Conservation (phyloP, 768 basidiomycete genomes). For the Baorangia bicolor region DNA sequence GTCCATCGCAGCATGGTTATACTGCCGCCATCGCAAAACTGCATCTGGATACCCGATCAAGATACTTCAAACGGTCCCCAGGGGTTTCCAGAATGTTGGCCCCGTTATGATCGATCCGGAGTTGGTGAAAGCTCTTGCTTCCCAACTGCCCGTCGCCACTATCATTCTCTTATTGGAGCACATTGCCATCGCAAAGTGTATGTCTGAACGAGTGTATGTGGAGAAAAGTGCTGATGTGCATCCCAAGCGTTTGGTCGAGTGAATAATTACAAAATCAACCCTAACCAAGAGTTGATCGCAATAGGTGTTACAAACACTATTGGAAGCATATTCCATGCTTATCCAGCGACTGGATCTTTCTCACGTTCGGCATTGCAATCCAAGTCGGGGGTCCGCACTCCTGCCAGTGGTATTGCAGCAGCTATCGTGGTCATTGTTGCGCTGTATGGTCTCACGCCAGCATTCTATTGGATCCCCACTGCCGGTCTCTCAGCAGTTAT, state of each 20-base stretch:
- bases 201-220: conserved; percentile 21
- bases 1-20: conserved; percentile 85
- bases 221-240: conserved; percentile 8
- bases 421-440: conserved; percentile 90
- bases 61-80: conserved; percentile 79
- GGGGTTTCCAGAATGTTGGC: conserved; percentile 69
- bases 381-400: conserved; percentile 97
- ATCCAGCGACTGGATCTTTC: conserved; percentile 98
- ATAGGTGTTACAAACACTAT: conserved; percentile 96
- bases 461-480: conserved; percentile 87
- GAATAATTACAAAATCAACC: conserved; percentile 92
- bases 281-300: conserved; percentile 93
- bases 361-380: conserved; percentile 96
- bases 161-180: conserved; percentile 93
- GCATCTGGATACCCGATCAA: conserved; percentile 76
- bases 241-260: conserved; percentile 85
- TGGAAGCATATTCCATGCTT: conserved; percentile 87
- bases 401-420: conserved; percentile 81
- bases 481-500: conserved; percentile 90
- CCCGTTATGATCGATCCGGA: conserved; percentile 43
- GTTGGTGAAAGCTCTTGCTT: conserved; percentile 66
- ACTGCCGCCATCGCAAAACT: conserved; percentile 61
- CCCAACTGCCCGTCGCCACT: conserved; percentile 79
- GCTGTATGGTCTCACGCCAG: conserved; percentile 89
- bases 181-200: conserved; percentile 95